phyloP scores from a whole-genome alignment of 2,329 filamentous ascomycete species.

The Colletotrichum graminicola region DNA sequence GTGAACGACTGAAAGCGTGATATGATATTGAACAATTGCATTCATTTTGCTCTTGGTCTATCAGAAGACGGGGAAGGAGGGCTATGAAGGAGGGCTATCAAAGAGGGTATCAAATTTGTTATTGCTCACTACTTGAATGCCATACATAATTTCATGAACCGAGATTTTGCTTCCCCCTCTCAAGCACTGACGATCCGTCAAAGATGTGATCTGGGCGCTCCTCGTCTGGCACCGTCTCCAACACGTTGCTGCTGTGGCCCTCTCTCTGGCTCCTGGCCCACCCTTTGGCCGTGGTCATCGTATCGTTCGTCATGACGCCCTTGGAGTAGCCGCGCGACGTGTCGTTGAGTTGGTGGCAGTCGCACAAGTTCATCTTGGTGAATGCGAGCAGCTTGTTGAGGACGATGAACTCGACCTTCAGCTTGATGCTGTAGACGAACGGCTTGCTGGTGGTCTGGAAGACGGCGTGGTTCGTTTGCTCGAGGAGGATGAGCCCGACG shows the following conservation, averaged over 20 bases:
- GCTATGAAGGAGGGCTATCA: too few relatives aligned
- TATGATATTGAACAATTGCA: not conserved
- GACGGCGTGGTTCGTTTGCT: constrained; percentile 54
- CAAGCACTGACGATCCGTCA: constrained; percentile 1
- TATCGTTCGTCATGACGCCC: constrained; percentile 16
- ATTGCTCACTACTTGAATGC: too few relatives aligned
- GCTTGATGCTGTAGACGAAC: constrained; percentile 42
- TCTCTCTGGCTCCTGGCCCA: not conserved
- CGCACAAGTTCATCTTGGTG: constrained; percentile 35
- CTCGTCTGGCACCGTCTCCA: not conserved
- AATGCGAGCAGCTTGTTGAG: constrained; percentile 50
- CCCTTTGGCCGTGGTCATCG: constrained; percentile 14
- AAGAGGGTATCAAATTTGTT: not conserved
- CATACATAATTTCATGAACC: not conserved
- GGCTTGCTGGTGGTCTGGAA: constrained; percentile 42
- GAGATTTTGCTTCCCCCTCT: not conserved
- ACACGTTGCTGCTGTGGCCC: not conserved
- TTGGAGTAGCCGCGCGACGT: not conserved
- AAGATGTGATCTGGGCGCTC: constrained; percentile 33
- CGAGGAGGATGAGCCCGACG: constrained; percentile 51
- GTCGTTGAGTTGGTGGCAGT: constrained; percentile 29
- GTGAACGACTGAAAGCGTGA: too few relatives aligned
- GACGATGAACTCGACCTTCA: constrained; percentile 62
- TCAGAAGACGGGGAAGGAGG: not conserved
- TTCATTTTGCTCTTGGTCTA: not conserved